Evolutionary conservation across 208 protist genomes (phyloP).

Genomic region (Herpetomonas muscarum): DNA sequence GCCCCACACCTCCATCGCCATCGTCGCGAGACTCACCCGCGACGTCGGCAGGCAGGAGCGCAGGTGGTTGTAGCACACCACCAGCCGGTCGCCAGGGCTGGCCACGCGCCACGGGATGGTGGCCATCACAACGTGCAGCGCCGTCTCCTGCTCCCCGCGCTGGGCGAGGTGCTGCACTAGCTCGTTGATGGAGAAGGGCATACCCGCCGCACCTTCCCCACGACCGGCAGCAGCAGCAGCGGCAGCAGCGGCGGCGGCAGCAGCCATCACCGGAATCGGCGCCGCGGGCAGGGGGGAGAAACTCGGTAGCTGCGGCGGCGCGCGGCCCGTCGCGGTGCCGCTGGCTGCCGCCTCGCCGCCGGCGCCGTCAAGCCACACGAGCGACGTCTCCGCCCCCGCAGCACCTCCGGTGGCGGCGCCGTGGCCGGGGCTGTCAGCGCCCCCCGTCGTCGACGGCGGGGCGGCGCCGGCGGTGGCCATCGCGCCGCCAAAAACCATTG

Average conservation of each 20-base stretch:
- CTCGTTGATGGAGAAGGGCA: constrained; percentile 22
- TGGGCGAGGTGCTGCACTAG: constrained; percentile 44
- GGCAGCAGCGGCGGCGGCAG: background rate
- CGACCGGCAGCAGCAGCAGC: background rate
- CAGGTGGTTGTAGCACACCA: constrained; percentile 61
- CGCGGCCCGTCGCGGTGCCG: no score
- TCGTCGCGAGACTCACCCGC: constrained; percentile 42
- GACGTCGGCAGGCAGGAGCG: constrained; percentile 49
- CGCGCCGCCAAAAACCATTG: no score
- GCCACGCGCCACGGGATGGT: constrained; percentile 37
- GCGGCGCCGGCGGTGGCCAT: no score
- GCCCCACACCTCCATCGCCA: constrained; percentile 73
- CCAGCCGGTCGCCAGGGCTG: constrained; percentile 42
- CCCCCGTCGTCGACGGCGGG: no score
- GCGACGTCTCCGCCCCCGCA: no score
- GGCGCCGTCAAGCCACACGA: no score
- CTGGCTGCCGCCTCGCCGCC: no score
- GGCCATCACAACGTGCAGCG: constrained; percentile 67
- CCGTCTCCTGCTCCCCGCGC: constrained; percentile 49
- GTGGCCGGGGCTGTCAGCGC: no score
- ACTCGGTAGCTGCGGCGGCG: no score
- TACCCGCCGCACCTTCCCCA: background rate
- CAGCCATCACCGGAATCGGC: no score
- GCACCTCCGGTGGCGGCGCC: no score
- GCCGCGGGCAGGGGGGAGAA: no score